Percentiles rank a stretch among this genome's conserved stretches.
Conservation (phyloP, 257 asterid species). For the Solanum peruvianum region DNA sequence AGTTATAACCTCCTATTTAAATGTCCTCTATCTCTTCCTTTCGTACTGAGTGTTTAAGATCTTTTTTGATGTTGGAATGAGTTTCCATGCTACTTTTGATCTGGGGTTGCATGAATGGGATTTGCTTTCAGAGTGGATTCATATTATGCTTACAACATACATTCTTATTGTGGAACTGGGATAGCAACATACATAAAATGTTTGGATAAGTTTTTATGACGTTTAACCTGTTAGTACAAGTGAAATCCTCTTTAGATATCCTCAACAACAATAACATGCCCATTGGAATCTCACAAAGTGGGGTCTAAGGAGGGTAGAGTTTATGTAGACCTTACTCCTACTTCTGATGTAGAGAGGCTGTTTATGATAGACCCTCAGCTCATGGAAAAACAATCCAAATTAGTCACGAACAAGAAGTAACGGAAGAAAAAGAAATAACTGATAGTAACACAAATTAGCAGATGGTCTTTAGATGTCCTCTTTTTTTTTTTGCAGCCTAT, state of each 20-base stretch:
- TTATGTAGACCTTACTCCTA: neutral
- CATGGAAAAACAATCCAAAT: neutral
- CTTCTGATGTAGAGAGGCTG: neutral
- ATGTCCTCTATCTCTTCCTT: neutral
- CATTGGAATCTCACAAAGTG: neutral
- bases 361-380: neutral
- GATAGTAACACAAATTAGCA: neutral
- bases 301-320: neutral
- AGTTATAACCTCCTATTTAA: neutral
- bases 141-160: neutral
- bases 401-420: neutral
- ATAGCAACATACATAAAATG: neutral
- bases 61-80: neutral
- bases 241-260: neutral
- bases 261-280: neutral
- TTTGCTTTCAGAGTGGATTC: neutral
- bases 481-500: neutral
- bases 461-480: neutral
- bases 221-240: neutral
- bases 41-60: neutral
- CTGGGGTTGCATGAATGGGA: neutral
- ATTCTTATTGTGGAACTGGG: neutral
- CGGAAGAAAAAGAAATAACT: neutral
- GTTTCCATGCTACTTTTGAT: neutral
- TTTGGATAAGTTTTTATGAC: neutral